Base-by-base conservation (phyloP, 2,329 filamentous ascomycete species). In the Stromatinia cepivora region DNA sequence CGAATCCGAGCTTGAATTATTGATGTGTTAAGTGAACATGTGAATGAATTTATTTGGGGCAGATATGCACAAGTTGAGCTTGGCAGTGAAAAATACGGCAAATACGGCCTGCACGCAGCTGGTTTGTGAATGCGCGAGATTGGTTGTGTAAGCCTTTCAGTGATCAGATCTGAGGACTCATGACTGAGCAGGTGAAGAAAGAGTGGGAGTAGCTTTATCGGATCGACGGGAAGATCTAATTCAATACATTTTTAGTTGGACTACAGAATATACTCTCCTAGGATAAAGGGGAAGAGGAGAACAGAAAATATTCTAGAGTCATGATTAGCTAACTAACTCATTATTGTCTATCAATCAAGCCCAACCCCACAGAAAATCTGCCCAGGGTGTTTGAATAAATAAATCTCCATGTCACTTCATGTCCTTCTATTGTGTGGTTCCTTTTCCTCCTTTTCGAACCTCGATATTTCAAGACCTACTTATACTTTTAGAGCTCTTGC, bases 161-260 rank as follows among this genome's bases (percentile, higher is more conserved):
- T 62, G 59, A n/a, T 31, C 31, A 62, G 45, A 28, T n/a, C 42
- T 25, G 15, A 28, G n/a, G 22, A 25, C 11, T 52, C 20, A 15
- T 31, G 31, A n/a, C 34, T 58, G 56, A 58, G 36, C 36, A 59
- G 36, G n/a, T 50, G 48, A 52, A 15, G 39, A 42, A 59, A 34
- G 45, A 62, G 45, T 7, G 13, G 45, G n/a, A n/a, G 10, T 46
- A 54, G 28, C n/a, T 31, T 48, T 62, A 20, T 36, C 10, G 8
- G 58, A 62, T 62, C 58, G 42, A n/a, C 45, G 58, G 58, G 25
- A n/a, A 62, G 42, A 34, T 62, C 58, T 62, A 22, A n/a, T n/a
- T n/a, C n/a, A n/a, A n/a, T n/a, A n/a, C n/a, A n/a, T n/a, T n/a
- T 48, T n/a, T 25, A 25, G 56, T 25, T 36, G 42, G 9, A 7